These are phyloP conservation scores for Mucor lusitanicus DNA, from an alignment of 371 early-diverging fungal genomes.

Conservation along the genomic window DNA sequence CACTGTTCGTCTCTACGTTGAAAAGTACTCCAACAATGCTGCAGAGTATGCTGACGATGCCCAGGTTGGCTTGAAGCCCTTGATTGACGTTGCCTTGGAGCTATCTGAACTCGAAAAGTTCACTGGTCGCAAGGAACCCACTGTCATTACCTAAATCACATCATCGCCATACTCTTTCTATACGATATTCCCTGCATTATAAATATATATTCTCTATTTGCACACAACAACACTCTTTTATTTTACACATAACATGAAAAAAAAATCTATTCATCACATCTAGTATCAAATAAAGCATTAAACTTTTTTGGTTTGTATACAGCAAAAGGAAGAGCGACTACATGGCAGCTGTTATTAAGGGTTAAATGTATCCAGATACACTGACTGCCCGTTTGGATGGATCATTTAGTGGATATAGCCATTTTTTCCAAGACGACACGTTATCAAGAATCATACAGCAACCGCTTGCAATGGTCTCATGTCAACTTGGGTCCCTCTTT, in stretches of 20 bases:
- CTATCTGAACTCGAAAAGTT: constrained; percentile 76
- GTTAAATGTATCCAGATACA: too few species aligned
- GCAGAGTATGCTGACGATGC: constrained; percentile 68
- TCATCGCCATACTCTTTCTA: background rate
- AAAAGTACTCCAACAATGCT: constrained; percentile 80
- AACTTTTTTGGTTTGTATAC: background rate
- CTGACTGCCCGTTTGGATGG: too few species aligned
- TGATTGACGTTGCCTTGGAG: constrained; percentile 84
- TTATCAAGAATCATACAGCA: too few species aligned
- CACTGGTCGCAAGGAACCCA: constrained; percentile 91
- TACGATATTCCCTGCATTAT: background rate
- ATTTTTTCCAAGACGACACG: too few species aligned
- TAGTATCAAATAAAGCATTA: background rate
- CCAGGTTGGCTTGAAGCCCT: constrained; percentile 83
- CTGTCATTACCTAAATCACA: constrained; percentile 82
- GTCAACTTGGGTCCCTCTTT: background rate
- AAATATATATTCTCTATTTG: background rate
- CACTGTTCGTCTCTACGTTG: constrained; percentile 94
- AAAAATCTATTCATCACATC: background rate
- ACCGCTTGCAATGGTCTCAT: too few species aligned
- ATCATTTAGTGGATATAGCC: too few species aligned
- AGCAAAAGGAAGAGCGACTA: too few species aligned
- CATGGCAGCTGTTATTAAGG: too few species aligned
- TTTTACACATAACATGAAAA: background rate
- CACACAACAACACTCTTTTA: background rate